Base-by-base conservation (phyloP, 2,329 filamentous ascomycete species). In the Colletotrichum sp. region DNA sequence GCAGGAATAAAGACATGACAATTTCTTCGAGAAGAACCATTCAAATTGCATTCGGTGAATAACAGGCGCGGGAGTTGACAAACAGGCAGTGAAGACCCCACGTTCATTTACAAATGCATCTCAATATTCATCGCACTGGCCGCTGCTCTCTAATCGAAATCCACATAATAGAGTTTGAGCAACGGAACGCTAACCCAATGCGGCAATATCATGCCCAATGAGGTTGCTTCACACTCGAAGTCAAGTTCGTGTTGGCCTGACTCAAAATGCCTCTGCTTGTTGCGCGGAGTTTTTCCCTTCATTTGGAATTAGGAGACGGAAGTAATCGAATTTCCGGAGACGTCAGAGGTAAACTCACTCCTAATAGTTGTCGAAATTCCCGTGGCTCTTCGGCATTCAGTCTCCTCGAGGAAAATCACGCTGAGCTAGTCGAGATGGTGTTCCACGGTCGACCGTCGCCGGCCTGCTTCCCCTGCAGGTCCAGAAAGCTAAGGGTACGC, bases 391-490 rank as follows among this genome's bases (percentile, higher is more conserved):
- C 43, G 43, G 43, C 43, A 48, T 61, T 34, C 56, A 15, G 24
- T 28, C 6, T n/a, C 18, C 15, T 28, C 56, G 8, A 13, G 26
- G 28, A 61, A 32, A 7, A 34, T 18, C 18, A n/a, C 24, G 24
- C 10, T 28, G 10, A 61, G 15, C 56, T 6, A 16, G 13, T 18
- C 21, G 6, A 24, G 6, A 81, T 81, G 80, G 80, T 81, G 8
- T 78, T 80, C 67, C 71, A 75, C 3, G 79, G 80, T 6, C 72
- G 66, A 18, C 77, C 76, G 3, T 81, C 80, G 5, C 76, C 73
- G 21, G 78, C 80, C 48, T 80, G 80, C 36, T 70, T 77, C n/a
- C 79, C 78, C 10, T 81, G 79, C 64, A 77, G 79, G 64, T 77
- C 73, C 10, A 69, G 80, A 28, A 80, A 80, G 60, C 76, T 80